Percentiles rank a stretch among this genome's conserved stretches.
Conservation (phyloP, 768 basidiomycete genomes). For the Chalciporus pseudorubinellus region DNA sequence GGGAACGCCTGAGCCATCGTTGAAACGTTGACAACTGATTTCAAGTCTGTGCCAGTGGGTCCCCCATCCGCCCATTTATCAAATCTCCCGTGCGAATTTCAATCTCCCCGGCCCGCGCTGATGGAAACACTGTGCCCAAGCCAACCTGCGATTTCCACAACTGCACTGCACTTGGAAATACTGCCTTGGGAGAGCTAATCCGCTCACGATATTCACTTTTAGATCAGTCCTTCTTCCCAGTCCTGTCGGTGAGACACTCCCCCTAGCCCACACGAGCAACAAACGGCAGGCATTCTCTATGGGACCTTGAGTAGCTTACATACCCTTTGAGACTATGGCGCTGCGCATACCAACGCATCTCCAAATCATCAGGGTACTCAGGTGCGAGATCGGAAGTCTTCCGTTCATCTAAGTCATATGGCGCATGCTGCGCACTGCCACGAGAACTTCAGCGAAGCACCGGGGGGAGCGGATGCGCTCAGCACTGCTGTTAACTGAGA, state of each 20-base stretch:
- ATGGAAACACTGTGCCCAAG: background rate
- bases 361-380: background rate
- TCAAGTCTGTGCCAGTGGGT: too few species aligned
- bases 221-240: constrained; percentile 11
- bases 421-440: too few species aligned
- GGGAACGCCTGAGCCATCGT: constrained; percentile 57
- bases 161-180: constrained; percentile 10
- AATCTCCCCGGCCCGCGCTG: background rate
- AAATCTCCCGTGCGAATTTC: constrained; percentile 27
- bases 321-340: background rate
- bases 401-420: too few species aligned
- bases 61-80: constrained; percentile 25
- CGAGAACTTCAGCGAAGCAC: too few species aligned
- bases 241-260: background rate
- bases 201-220: background rate
- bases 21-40: too few species aligned
- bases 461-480: too few species aligned
- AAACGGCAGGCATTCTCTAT: background rate
- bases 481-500: too few species aligned
- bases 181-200: constrained; percentile 5
- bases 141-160: constrained; percentile 6
- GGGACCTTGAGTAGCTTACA: background rate
- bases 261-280: background rate
- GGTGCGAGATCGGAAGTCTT: too few species aligned
- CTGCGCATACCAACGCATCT: background rate